Evolutionary conservation across 805 yeast genomes (phyloP).

Genomic region (Starmerella riodocensis): DNA sequence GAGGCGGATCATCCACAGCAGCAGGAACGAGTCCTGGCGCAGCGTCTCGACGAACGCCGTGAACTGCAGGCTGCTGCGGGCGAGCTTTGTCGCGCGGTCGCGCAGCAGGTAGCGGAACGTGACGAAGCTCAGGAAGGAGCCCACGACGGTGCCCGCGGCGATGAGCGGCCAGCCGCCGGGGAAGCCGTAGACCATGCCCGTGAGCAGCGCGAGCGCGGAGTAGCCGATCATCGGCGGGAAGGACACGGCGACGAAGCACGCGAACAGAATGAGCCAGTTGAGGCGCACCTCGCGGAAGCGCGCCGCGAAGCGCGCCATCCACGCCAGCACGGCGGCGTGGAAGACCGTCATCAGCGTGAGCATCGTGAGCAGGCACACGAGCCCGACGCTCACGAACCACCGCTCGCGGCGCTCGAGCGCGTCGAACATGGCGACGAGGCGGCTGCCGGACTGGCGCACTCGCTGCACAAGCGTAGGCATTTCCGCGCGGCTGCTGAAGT

Average conservation of each 20-base stretch:
- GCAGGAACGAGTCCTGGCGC: slow-evolving; percentile 52
- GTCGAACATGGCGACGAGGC: slow-evolving; percentile 12
- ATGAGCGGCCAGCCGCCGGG: slow-evolving; percentile 67
- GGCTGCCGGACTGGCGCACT: slow-evolving; percentile 2
- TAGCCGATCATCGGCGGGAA: slow-evolving; percentile 90
- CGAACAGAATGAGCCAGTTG: slow-evolving; percentile 34
- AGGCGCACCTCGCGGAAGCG: slow-evolving; percentile 25
- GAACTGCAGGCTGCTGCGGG: slow-evolving; percentile 49
- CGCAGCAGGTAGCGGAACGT: slow-evolving; percentile 48
- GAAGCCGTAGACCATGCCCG: slow-evolving; percentile 78
- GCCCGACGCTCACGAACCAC: slow-evolving; percentile 16
- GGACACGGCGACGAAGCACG: slow-evolving; percentile 49
- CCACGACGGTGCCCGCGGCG: slow-evolving; percentile 53
- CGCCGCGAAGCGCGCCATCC: slow-evolving; percentile 25
- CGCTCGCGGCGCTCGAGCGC: slow-evolving; percentile 20
- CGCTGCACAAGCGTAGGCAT: not conserved
- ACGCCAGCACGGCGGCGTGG: slow-evolving; percentile 26
- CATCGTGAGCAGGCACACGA: slow-evolving; percentile 16
- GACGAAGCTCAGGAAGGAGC: slow-evolving; percentile 64
- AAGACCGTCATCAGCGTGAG: slow-evolving; percentile 25
- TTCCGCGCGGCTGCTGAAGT: not conserved
- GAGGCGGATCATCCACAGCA: slow-evolving; percentile 60
- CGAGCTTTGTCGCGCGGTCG: slow-evolving; percentile 45
- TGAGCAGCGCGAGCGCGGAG: slow-evolving; percentile 47
- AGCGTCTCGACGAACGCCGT: slow-evolving; percentile 63